Evolutionary conservation across 495 filamentous ascomycete species (phyloP), one percentile per base, ranked within the genome.

Genomic region (Podospora comata): DNA sequence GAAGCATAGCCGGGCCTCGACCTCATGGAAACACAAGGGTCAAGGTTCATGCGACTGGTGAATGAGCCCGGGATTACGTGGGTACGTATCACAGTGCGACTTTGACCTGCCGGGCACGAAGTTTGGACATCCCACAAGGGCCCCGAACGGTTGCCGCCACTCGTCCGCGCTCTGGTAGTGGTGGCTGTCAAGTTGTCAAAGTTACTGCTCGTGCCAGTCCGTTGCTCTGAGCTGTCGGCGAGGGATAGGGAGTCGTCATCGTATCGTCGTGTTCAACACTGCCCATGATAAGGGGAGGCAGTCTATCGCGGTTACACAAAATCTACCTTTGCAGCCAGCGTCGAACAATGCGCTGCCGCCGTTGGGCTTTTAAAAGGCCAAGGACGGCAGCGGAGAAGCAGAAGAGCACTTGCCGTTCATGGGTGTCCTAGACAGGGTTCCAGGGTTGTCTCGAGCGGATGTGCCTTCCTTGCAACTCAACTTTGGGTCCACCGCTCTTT

Each of bases 401-500:
- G 68, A 65, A 72, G 67, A 62, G 67, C 70, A 72, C 44, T 69
- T 72, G 70, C 70, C 70, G 70, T 68, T 68, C 66, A 58, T 32
- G 70, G 39, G 6, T 7, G 23, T 58, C 55, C 55, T 32, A 20
- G 60, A n/a, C 68, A 56, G 44, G 66, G 67, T 60, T 60, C 28
- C 64, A 67, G 62, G 70, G 69, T 66, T 65, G 65, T 58, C 66
- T 67, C 16, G 61, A 44, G 23, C 64, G 68, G 65, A 71, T 60
- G 65, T 68, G 56, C 55, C 66, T 67, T 69, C 66, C 62, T 63
- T 26, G 60, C 59, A 7, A 64, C 48, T 27, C 60, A 53, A 64
- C 48, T 65, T 7, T 63, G 72, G 68, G 57, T 75, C 70, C 71
- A 75, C 71, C 73, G 71, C 68, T 66, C 66, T 67, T 72, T 67